Base-by-base conservation (phyloP, 371 early-diverging fungal genomes). In the Parasitella parasitica region DNA sequence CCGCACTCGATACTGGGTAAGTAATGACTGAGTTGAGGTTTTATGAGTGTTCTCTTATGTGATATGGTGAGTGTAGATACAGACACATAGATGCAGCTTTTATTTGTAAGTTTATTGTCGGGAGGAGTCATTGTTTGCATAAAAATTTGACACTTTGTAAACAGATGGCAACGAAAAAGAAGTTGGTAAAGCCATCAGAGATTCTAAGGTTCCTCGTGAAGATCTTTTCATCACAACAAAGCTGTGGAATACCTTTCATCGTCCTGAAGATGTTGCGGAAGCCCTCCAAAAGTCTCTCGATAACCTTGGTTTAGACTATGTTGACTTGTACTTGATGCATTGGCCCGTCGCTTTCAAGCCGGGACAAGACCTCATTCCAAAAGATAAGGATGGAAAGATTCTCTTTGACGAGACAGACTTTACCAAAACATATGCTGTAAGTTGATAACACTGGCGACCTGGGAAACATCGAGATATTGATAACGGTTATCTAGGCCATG, bases 211-310 rank as follows among this genome's bases (percentile, higher is more conserved):
- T 22, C 81, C 81, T 51, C 86, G 95, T 52, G 73, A 86, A 34
- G 80, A 92, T 37, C 61, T 97, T 26, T 97, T 94, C 70, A 71
- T 96, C 53, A 94, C 95, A 8, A 89, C 91, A 63, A 97, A 98
- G 79, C 48, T 92, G 26, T 88, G 87, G 89, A 85, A 85, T 64
- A 82, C 75, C 32, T 63, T 69, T 54, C 86, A 86, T 55, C 62
- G 68, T 26, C 82, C 83, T 32, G 72, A 77, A 28, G 63, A 82
- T 56, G 84, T 86, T 16, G 69, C 75, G 13, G 61, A 77, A 52
- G 85, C 71, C 4, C 58, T 81, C 38, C 67, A 76, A 36, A 57
- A 57, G 11, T 83, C 87, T n/a, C 73, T 91, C 49, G 39, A 68
- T 24, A 76, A 87, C 30, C 75, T 91, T 41, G 75, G 74, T 26